phyloP scores from a whole-genome alignment of 768 basidiomycete genomes.

The Rhizopogon vinicolor region DNA sequence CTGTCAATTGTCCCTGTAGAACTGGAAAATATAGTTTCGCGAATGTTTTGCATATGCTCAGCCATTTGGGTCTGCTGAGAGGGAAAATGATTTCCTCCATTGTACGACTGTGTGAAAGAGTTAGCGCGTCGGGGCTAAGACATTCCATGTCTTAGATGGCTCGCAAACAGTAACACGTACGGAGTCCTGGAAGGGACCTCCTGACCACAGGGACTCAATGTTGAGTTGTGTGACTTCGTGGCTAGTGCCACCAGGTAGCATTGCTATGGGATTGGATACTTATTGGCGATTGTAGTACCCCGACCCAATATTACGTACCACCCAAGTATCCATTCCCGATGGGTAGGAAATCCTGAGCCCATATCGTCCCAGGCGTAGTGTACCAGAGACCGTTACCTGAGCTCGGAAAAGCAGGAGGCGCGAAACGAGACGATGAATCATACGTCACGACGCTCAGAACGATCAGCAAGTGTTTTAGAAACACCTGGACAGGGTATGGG shows the following conservation, averaged over 20 bases:
- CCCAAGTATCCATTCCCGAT: conserved; percentile 72
- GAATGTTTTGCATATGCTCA: conserved; percentile 45
- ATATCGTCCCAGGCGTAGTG: conserved; percentile 42
- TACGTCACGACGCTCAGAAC: conserved; percentile 17
- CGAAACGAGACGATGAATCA: conserved; percentile 10
- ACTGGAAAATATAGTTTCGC: conserved; percentile 54
- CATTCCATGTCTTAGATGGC: not conserved
- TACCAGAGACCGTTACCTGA: conserved; percentile 82
- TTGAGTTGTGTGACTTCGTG: conserved; percentile 65
- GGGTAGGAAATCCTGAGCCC: conserved; percentile 61
- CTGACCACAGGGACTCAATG: conserved; percentile 74
- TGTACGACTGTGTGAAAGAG: conserved; percentile 43
- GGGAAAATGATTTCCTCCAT: conserved; percentile 62
- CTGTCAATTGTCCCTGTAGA: conserved; percentile 55
- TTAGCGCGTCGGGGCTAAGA: not conserved
- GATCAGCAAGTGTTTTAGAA: conserved; percentile 17
- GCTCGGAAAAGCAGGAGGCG: conserved; percentile 50
- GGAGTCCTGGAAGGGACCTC: conserved; percentile 64
- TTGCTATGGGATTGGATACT: conserved; percentile 36
- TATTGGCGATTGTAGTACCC: not conserved
- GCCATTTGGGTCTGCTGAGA: conserved; percentile 41
- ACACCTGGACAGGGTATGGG: conserved; percentile 11
- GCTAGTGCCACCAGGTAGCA: conserved; percentile 56
- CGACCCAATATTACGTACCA: conserved; percentile 31
- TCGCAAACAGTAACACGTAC: conserved; percentile 30